Conservation (phyloP, 306 rosid genomes). For the Astragalus membranaceus region DNA sequence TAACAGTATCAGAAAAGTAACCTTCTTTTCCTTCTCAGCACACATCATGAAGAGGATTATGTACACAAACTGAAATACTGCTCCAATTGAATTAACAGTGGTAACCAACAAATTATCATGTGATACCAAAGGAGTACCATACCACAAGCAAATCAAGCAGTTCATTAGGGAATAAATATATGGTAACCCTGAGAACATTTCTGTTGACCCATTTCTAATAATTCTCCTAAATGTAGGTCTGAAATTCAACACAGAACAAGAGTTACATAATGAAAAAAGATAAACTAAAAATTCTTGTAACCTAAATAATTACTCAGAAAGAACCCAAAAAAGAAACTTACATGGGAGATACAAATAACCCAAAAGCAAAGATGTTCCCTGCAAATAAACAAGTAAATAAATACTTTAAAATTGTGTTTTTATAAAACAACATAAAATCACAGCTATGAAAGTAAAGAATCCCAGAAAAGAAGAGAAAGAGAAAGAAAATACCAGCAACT, state of each 20-base stretch:
- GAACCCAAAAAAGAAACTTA: constrained; percentile 35
- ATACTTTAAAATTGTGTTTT: background rate
- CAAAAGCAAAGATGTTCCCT: constrained; percentile 91
- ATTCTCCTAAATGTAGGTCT: constrained; percentile 89
- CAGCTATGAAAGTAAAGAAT: background rate
- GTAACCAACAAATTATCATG: constrained; percentile 52
- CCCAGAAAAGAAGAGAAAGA: background rate
- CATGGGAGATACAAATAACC: constrained; percentile 88
- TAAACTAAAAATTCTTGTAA: constrained; percentile 12
- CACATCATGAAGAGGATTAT: constrained; percentile 51
- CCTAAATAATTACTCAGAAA: background rate
- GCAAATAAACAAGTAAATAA: constrained; percentile 14
- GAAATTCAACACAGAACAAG: constrained; percentile 21
- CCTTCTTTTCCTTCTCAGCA: constrained; percentile 66
- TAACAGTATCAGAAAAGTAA: constrained; percentile 6
- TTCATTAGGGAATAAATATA: constrained; percentile 76
- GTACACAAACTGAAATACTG: constrained; percentile 78
- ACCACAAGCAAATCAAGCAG: constrained; percentile 84
- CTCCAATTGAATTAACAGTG: constrained; percentile 81
- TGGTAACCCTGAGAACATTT: constrained; percentile 89
- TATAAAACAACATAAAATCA: background rate
- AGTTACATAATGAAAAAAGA: constrained; percentile 2
- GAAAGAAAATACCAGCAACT: constrained; percentile 55
- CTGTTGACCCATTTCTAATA: constrained; percentile 70
- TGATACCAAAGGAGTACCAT: constrained; percentile 76